These are phyloP conservation scores for Boletus speciosus DNA, from an alignment of 768 basidiomycete genomes.

Conservation along the genomic window DNA sequence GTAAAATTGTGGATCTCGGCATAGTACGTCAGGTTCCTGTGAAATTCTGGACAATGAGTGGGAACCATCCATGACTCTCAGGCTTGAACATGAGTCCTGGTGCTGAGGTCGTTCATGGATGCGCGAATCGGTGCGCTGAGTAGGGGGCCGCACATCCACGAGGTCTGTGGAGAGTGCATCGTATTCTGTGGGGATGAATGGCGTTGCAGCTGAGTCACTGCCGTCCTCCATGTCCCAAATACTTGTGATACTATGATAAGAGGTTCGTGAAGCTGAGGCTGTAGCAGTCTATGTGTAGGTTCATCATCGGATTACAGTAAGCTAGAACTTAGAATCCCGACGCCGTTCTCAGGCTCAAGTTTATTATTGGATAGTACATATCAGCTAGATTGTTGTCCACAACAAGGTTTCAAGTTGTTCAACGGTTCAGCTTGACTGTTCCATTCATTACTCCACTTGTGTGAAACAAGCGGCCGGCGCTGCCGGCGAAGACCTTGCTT, in stretches of 20 bases:
- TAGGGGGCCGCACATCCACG: slow-evolving; percentile 1
- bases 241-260: background rate
- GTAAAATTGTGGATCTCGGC: slow-evolving; percentile 56
- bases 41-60: background rate
- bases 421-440: background rate
- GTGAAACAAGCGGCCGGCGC: too few relatives aligned
- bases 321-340: background rate
- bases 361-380: background rate
- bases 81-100: slow-evolving; percentile 9
- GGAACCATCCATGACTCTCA: background rate
- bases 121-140: slow-evolving; percentile 7
- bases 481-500: too few relatives aligned
- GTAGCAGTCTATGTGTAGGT: too few relatives aligned
- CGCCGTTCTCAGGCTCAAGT: background rate
- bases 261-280: background rate
- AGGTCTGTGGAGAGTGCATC: slow-evolving; percentile 10
- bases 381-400: background rate
- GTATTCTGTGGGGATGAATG: slow-evolving; percentile 21
- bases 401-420: background rate
- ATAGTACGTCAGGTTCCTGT: slow-evolving; percentile 11
- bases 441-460: too few relatives aligned
- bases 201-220: slow-evolving; percentile 1
- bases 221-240: slow-evolving; percentile 15
- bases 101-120: slow-evolving; percentile 7
- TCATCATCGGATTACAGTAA: background rate